Evolutionary conservation across 176 grass and related monocot species (phyloP).

Genomic region (Hyparrhenia diplandra): DNA sequence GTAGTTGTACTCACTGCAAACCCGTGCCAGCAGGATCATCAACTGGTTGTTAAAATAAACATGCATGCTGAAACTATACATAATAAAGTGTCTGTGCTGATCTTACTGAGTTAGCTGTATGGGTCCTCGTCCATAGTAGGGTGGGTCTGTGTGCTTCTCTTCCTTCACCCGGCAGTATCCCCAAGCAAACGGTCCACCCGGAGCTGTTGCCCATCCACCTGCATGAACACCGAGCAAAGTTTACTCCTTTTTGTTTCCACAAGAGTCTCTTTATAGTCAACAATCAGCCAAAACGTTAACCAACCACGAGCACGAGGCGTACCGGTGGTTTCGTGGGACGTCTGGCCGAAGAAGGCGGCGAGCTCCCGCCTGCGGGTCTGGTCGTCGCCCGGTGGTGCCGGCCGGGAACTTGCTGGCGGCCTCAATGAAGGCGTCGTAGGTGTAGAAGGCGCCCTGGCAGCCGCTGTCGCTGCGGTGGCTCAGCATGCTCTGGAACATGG

Average conservation of each 20-base stretch:
- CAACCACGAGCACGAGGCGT: too few relatives aligned
- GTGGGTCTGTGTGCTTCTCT: background rate
- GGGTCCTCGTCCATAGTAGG: conserved; percentile 11
- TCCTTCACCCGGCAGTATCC: conserved; percentile 17
- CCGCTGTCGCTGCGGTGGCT: conserved; percentile 14
- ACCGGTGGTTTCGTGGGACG: conserved; percentile 9
- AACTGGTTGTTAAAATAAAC: too few relatives aligned
- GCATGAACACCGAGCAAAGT: too few relatives aligned
- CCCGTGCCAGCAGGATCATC: too few relatives aligned
- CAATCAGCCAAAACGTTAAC: too few relatives aligned
- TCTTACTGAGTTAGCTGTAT: conserved; percentile 20
- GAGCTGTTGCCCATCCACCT: background rate
- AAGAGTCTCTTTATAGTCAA: too few relatives aligned
- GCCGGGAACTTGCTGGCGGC: background rate
- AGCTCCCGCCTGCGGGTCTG: conserved; percentile 3
- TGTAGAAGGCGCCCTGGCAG: conserved; percentile 27
- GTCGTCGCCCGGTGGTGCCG: conserved; percentile 20
- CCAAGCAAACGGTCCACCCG: background rate
- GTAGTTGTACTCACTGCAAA: conserved; percentile 1
- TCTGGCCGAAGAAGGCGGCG: conserved; percentile 24
- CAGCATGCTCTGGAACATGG: conserved; percentile 9
- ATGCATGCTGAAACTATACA: too few relatives aligned
- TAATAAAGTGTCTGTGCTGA: too few relatives aligned
- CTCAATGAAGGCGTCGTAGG: conserved; percentile 20
- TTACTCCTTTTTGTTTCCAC: too few relatives aligned